These are phyloP conservation scores for Pezizomycotina sp. DNA, from an alignment of 2,329 filamentous ascomycete species.

Conservation along the genomic window DNA sequence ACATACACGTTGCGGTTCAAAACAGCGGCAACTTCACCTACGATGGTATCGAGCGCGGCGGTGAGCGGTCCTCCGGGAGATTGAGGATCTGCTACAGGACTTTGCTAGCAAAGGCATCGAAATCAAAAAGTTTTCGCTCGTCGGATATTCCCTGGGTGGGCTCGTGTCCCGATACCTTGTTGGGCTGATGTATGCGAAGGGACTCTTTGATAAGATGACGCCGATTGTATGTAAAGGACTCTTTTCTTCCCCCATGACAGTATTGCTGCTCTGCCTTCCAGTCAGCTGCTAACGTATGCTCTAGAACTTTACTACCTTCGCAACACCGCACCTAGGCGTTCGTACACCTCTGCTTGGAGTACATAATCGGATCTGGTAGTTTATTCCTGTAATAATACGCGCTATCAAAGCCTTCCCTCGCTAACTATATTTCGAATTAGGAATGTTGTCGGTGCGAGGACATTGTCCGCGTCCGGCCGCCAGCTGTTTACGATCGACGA, in stretches of 20 bases:
- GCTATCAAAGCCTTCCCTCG: slow-evolving; percentile 32
- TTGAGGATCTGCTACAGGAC: slow-evolving; percentile 44
- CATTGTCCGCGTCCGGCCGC: slow-evolving; percentile 63
- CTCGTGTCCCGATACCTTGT: slow-evolving; percentile 74
- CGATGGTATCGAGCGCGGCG: slow-evolving; percentile 51
- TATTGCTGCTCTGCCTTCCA: neutral
- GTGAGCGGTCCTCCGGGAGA: slow-evolving; percentile 52
- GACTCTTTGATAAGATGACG: slow-evolving; percentile 59
- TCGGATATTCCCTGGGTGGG: slow-evolving; percentile 81
- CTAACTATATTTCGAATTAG: slow-evolving; percentile 3
- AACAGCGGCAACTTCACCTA: slow-evolving; percentile 59
- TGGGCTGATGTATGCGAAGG: slow-evolving; percentile 65
- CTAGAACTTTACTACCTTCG: slow-evolving; percentile 85
- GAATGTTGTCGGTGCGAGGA: slow-evolving; percentile 72
- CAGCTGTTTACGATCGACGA: slow-evolving; percentile 78
- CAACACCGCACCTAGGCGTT: slow-evolving; percentile 65
- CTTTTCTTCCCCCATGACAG: neutral
- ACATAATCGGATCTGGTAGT: slow-evolving; percentile 44
- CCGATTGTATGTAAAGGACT: slow-evolving; percentile 58
- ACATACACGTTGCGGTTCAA: slow-evolving; percentile 52
- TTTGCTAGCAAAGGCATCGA: slow-evolving; percentile 47
- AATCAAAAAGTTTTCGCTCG: slow-evolving; percentile 67
- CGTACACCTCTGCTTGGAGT: slow-evolving; percentile 50
- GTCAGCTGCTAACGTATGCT: too few relatives aligned
- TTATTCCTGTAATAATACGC: neutral